Conservation (phyloP, 345 rosid species). For the Eucalyptus cloeziana region DNA sequence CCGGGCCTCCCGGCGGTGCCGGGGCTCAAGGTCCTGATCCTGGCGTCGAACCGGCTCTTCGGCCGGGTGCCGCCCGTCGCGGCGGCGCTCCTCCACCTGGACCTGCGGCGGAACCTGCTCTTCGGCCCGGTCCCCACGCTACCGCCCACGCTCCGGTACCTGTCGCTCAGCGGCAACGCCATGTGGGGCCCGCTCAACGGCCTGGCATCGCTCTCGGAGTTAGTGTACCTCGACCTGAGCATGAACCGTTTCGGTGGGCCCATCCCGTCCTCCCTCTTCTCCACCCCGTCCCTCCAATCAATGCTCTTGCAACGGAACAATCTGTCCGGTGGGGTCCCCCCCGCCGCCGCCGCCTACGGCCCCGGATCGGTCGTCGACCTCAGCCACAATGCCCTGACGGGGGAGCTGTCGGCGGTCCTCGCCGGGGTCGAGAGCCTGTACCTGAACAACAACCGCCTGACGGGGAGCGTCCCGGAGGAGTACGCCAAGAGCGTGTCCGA, state of each 20-base stretch:
- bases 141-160: conserved; percentile 61
- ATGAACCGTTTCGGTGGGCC: conserved; percentile 66
- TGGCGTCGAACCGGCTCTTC: conserved; percentile 39
- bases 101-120: conserved; percentile 42
- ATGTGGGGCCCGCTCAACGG: conserved; percentile 61
- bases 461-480: conserved; percentile 49
- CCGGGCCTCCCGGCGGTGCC: conserved; percentile 22
- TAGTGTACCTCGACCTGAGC: conserved; percentile 68
- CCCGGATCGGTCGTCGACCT: conserved; percentile 59
- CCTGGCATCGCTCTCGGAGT: conserved; percentile 27
- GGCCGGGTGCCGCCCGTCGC: conserved; percentile 25
- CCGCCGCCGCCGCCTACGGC: conserved; percentile 8
- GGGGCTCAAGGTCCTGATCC: conserved; percentile 35
- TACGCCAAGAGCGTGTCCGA: conserved; percentile 31
- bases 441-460: conserved; percentile 59
- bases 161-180: conserved; percentile 42
- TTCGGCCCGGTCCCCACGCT: conserved; percentile 40
- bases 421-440: conserved; percentile 58
- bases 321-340: conserved; percentile 47
- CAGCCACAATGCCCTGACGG: conserved; percentile 61
- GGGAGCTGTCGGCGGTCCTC: conserved; percentile 30
- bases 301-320: conserved; percentile 79
- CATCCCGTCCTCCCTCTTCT: conserved; percentile 54
- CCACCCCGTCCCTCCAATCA: conserved; percentile 34
- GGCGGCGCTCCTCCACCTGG: conserved; percentile 53